Conservation (phyloP, 129 eudicot genomes). For the Saussurea involucrata region DNA sequence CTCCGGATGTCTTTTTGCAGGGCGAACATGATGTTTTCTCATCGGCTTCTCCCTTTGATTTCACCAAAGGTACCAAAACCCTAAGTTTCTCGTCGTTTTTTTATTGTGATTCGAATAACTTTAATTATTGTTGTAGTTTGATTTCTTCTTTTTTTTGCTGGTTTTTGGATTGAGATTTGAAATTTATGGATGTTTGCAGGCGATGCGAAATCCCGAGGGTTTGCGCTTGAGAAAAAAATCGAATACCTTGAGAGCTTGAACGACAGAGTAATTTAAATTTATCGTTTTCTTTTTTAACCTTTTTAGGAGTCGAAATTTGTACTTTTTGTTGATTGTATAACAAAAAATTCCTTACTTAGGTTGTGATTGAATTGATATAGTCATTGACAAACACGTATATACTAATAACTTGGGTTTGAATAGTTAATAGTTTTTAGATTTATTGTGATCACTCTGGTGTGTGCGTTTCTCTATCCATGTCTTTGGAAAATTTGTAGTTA, state of each 20-base stretch:
- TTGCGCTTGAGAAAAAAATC: conserved; percentile 72
- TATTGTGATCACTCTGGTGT: background rate
- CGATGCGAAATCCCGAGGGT: conserved; percentile 54
- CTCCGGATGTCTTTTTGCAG: conserved; percentile 48
- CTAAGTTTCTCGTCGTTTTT: background rate
- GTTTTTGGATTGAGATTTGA: background rate
- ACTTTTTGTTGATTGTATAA: background rate
- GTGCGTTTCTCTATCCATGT: background rate
- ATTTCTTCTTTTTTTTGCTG: background rate
- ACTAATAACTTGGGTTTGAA: background rate
- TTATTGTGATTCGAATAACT: background rate
- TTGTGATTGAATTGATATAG: background rate
- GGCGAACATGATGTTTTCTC: conserved; percentile 44
- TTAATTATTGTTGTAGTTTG: background rate
- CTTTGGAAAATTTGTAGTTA: background rate
- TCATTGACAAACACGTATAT: too few species aligned
- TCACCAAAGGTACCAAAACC: conserved; percentile 38
- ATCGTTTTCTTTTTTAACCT: background rate
- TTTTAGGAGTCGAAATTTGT: background rate
- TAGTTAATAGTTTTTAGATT: background rate
- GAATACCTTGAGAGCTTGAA: conserved; percentile 84
- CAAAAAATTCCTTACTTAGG: background rate
- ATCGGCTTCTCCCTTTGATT: conserved; percentile 40
- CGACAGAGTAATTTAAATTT: conserved; percentile 49
- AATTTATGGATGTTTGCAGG: conserved; percentile 45